Conservation (phyloP, 805 yeast genomes). For the Pichia insulana region DNA sequence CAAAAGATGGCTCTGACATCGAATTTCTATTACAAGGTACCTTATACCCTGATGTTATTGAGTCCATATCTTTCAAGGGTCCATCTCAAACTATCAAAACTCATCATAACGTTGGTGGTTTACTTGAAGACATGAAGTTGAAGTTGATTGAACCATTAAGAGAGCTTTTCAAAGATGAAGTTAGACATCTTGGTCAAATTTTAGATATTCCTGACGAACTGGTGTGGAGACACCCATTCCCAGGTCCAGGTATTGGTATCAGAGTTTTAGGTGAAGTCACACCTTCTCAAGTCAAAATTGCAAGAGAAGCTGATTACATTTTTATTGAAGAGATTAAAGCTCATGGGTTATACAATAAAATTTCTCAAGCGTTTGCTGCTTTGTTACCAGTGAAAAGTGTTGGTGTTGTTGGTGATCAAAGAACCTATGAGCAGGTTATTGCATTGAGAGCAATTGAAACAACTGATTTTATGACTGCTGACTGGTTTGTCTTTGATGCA, state of each 20-base stretch:
- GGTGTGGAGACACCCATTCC: conserved; percentile 99
- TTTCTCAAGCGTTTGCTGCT: conserved; percentile 97
- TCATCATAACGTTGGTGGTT: conserved; percentile 98
- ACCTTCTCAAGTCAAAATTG: conserved; percentile 85
- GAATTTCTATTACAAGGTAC: conserved; percentile 96
- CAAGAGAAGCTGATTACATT: conserved; percentile 93
- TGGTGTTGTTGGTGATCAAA: conserved; percentile 99
- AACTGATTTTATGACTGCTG: conserved; percentile 98
- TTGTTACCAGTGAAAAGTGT: conserved; percentile 95
- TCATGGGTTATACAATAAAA: conserved; percentile 86
- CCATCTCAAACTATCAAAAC: conserved; percentile 99
- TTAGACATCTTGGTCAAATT: conserved; percentile 88
- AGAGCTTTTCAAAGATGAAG: conserved; percentile 98
- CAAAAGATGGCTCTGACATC: conserved; percentile 80
- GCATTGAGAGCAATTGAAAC: conserved; percentile 98
- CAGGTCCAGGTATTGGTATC: conserved; percentile 99
- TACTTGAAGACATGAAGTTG: conserved; percentile 95
- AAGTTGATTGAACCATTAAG: conserved; percentile 97
- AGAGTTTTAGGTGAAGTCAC: conserved; percentile 97
- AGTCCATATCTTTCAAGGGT: conserved; percentile 97
- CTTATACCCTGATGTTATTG: conserved; percentile 96
- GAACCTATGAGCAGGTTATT: conserved; percentile 98
- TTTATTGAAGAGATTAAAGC: conserved; percentile 92
- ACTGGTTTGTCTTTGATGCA: conserved; percentile 94
- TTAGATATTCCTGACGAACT: conserved; percentile 93